Percentiles rank a stretch among this genome's conserved stretches.
Conservation (phyloP, 2,329 filamentous ascomycete species). For the Fusarium heterosporum region DNA sequence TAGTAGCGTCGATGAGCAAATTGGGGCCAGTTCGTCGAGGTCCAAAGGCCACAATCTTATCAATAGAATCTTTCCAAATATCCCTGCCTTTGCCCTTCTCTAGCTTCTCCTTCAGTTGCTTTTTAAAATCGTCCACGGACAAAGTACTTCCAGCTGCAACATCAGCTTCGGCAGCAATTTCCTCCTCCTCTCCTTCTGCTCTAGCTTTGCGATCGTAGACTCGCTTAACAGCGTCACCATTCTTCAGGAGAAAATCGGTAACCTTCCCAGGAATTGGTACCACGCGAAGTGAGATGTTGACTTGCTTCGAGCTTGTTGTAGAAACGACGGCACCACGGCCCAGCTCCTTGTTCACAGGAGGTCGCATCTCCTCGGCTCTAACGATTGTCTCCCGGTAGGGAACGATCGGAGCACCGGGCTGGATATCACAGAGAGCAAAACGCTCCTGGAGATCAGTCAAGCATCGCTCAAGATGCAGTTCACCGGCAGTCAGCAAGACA, state of each 20-base stretch:
- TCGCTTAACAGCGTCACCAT: constrained; percentile 80
- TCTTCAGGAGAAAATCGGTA: constrained; percentile 87
- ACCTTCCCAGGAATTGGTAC: constrained; percentile 81
- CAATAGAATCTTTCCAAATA: constrained; percentile 77
- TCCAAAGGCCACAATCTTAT: constrained; percentile 90
- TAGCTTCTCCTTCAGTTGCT: constrained; percentile 75
- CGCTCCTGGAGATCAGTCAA: constrained; percentile 92
- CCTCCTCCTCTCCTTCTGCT: constrained; percentile 54
- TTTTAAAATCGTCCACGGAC: constrained; percentile 80
- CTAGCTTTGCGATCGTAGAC: constrained; percentile 75
- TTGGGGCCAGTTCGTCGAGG: constrained; percentile 89
- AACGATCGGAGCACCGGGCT: constrained; percentile 93
- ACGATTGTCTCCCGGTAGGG: constrained; percentile 96
- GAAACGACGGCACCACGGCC: constrained; percentile 83
- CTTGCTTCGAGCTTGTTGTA: constrained; percentile 85
- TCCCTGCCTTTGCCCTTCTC: constrained; percentile 79
- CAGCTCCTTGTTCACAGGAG: constrained; percentile 85
- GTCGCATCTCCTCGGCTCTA: constrained; percentile 88
- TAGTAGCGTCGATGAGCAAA: constrained; percentile 85
- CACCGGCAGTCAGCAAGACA: constrained; percentile 92
- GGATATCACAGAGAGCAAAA: constrained; percentile 94
- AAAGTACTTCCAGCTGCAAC: constrained; percentile 71
- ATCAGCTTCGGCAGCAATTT: constrained; percentile 66
- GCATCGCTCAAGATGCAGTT: constrained; percentile 93
- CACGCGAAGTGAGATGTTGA: constrained; percentile 81